phyloP scores from a whole-genome alignment of 83 land plant genomes.

The Thuja plicata region DNA sequence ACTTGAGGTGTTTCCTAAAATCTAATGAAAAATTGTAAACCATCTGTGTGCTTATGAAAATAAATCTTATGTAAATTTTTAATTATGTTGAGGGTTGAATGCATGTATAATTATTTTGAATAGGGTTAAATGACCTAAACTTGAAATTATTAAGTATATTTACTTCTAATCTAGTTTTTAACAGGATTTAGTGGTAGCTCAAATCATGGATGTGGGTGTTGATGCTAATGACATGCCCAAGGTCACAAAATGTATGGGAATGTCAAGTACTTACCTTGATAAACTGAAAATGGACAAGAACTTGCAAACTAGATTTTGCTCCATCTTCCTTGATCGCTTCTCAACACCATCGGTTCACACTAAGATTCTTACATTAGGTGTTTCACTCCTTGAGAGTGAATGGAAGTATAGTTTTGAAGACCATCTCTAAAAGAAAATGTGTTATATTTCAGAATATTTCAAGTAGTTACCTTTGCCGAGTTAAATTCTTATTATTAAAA shows the following conservation, averaged over 20 bases:
- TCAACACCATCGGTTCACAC: conserved; percentile 79
- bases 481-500: too few species aligned
- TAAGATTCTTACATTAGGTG: conserved; percentile 70
- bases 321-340: conserved; percentile 56
- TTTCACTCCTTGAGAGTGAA: conserved; percentile 80
- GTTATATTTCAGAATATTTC: not conserved
- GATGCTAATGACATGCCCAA: conserved; percentile 54
- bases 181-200: too few species aligned
- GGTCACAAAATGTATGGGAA: conserved; percentile 48
- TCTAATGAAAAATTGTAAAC: too few species aligned
- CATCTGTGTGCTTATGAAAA: too few species aligned
- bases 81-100: too few species aligned
- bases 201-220: too few species aligned
- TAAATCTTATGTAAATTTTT: too few species aligned
- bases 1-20: not conserved
- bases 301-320: conserved; percentile 17
- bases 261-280: conserved; percentile 39
- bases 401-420: conserved; percentile 39
- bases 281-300: not conserved
- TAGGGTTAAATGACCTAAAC: not conserved
- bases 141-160: not conserved
- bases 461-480: not conserved
- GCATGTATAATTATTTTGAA: too few species aligned
- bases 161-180: not conserved
- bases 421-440: not conserved